phyloP scores from a whole-genome alignment of 73 alveolate genomes.

The Paramecium primaurelia region DNA sequence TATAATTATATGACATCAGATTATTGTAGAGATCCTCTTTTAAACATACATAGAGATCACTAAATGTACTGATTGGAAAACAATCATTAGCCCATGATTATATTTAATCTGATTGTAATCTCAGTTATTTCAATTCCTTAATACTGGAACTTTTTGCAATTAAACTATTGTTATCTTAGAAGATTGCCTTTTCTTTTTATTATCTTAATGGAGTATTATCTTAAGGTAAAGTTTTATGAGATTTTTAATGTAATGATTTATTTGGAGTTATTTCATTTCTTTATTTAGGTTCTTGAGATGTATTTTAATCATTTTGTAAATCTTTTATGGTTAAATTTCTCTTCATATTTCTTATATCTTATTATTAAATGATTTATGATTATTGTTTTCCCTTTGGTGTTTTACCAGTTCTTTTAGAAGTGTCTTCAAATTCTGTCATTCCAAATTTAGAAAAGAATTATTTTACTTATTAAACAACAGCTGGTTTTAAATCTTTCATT shows the following conservation, averaged over 20 bases:
- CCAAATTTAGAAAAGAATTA: constrained; percentile 37
- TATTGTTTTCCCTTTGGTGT: constrained; percentile 30
- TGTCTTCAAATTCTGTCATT: background rate
- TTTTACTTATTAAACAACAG: constrained; percentile 32
- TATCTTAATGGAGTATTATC: background rate
- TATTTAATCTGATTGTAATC: background rate
- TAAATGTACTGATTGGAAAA: background rate
- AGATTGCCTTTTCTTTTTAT: background rate
- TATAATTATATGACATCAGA: background rate
- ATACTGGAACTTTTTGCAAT: background rate
- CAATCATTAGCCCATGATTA: background rate
- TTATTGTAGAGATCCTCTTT: background rate
- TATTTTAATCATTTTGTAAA: background rate
- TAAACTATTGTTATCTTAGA: background rate
- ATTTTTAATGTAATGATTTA: background rate
- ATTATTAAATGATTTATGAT: background rate
- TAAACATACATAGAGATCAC: background rate
- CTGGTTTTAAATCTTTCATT: constrained; percentile 56
- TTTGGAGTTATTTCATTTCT: constrained; percentile 49
- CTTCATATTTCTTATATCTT: constrained; percentile 26
- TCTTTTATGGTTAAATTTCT: constrained; percentile 2
- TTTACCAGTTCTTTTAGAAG: background rate
- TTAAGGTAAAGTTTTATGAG: constrained; percentile 34
- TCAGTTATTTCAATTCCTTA: background rate
- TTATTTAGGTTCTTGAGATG: background rate